Evolutionary conservation across 2,329 filamentous ascomycete species (phyloP).

Genomic region (Chrysosporium queenslandicum): DNA sequence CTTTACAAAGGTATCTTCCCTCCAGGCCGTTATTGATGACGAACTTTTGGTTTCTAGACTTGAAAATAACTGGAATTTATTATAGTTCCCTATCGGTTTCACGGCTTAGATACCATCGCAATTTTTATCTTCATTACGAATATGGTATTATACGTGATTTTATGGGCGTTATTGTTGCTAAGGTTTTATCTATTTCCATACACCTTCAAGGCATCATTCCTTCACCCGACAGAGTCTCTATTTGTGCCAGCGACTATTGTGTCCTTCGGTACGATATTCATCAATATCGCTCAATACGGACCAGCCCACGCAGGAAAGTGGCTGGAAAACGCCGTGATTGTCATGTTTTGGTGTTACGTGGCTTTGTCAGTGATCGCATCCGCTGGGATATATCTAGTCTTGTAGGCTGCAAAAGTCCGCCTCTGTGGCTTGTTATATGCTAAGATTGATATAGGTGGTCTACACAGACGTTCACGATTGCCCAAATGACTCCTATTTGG

Average conservation of each 20-base stretch:
- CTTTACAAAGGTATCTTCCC: slow-evolving; percentile 44
- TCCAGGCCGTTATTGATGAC: slow-evolving; percentile 27
- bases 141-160: slow-evolving; percentile 51
- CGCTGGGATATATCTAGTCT: slow-evolving; percentile 61
- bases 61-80: slow-evolving; percentile 38
- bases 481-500: slow-evolving; percentile 80
- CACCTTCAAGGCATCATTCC: slow-evolving; percentile 60
- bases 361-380: slow-evolving; percentile 57
- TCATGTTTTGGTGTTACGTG: slow-evolving; percentile 66
- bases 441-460: slow-evolving; percentile 44
- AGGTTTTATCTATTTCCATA: slow-evolving; percentile 61
- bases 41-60: not conserved
- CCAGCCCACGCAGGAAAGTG: slow-evolving; percentile 52
- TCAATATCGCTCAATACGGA: slow-evolving; percentile 70
- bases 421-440: not conserved
- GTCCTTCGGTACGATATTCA: slow-evolving; percentile 64
- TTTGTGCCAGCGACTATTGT: slow-evolving; percentile 62
- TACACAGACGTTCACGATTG: slow-evolving; percentile 59
- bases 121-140: slow-evolving; percentile 55
- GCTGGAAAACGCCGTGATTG: slow-evolving; percentile 51
- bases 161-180: slow-evolving; percentile 54
- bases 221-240: slow-evolving; percentile 66
- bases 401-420: slow-evolving; percentile 40
- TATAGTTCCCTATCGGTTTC: slow-evolving; percentile 44
- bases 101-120: slow-evolving; percentile 51